Percentiles rank a stretch among this genome's conserved stretches.
Conservation (phyloP, 225 moss, liverwort and hornwort species). For the Pseudisothecium myosuroides region DNA sequence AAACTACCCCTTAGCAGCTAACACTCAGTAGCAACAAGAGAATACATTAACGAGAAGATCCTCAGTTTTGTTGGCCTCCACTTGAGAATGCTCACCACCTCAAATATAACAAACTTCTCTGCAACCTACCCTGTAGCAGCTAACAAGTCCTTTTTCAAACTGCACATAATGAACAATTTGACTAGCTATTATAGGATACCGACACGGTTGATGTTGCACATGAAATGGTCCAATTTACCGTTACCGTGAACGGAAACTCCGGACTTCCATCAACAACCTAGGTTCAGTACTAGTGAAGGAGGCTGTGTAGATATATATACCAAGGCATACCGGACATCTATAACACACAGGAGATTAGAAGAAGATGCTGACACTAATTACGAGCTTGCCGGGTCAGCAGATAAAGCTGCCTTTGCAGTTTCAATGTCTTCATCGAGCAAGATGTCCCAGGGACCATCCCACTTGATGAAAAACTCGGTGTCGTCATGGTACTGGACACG, state of each 20-base stretch:
- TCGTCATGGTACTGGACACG: conserved; percentile 45
- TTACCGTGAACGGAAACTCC: background rate
- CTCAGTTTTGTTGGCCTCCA: background rate
- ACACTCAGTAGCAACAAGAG: background rate
- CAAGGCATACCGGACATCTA: background rate
- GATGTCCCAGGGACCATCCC: conserved; percentile 56
- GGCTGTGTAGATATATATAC: background rate
- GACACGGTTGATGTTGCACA: background rate
- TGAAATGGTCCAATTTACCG: background rate
- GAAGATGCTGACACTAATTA: background rate
- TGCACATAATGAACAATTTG: background rate
- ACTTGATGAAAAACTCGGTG: conserved; percentile 44
- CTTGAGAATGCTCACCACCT: background rate
- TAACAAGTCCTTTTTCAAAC: background rate
- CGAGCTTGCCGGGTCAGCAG: background rate
- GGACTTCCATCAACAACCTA: background rate
- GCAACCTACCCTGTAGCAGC: background rate
- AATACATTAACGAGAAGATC: background rate
- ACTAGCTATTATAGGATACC: background rate
- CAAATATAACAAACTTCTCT: background rate
- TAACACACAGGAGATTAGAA: background rate
- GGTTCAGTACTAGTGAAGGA: background rate
- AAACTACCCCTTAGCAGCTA: background rate
- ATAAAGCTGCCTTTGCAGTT: conserved; percentile 21
- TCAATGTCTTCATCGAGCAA: conserved; percentile 40